A percentile compares a stretch with the other conserved stretches of the same genome.
Evolutionary conservation across 2,329 filamentous ascomycete species (phyloP).

Genomic region (Clathrospora elynae): DNA sequence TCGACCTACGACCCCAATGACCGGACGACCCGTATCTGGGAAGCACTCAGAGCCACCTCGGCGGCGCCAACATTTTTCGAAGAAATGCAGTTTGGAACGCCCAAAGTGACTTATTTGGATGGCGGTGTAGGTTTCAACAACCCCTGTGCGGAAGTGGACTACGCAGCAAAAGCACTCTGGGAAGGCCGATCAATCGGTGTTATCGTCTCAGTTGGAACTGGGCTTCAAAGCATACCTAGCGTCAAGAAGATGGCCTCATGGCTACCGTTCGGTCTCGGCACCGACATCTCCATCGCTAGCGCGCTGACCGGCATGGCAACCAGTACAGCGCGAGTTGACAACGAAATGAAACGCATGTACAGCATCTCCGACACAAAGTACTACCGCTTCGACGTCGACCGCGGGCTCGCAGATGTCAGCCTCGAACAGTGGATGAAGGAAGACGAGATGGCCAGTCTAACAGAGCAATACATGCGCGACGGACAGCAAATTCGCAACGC

Average conservation of each 20-base stretch:
- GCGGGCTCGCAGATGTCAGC: constrained; percentile 46
- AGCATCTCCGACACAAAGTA: constrained; percentile 44
- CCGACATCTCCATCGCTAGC: constrained; percentile 45
- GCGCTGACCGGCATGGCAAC: constrained; percentile 49
- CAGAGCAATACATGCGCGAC: constrained; percentile 49
- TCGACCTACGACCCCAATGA: constrained; percentile 50
- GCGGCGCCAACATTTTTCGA: constrained; percentile 59
- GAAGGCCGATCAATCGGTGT: constrained; percentile 45
- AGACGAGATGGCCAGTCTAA: constrained; percentile 49
- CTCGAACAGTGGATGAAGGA: constrained; percentile 51
- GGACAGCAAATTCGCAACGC: constrained; percentile 39
- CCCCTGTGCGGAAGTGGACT: constrained; percentile 57
- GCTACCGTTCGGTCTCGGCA: constrained; percentile 49
- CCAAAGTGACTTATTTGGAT: constrained; percentile 56
- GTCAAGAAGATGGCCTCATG: constrained; percentile 46
- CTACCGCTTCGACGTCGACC: constrained; percentile 49
- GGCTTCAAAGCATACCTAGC: constrained; percentile 47
- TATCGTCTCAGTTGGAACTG: constrained; percentile 49
- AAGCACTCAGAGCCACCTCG: constrained; percentile 58
- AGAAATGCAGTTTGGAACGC: constrained; percentile 56
- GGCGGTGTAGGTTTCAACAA: constrained; percentile 59
- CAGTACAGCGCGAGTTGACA: constrained; percentile 47
- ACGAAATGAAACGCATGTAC: constrained; percentile 51
- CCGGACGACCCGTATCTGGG: constrained; percentile 52
- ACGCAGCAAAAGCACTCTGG: constrained; percentile 52